Base-by-base conservation (phyloP, 257 asterid species). In the Solanum chmielewskii region DNA sequence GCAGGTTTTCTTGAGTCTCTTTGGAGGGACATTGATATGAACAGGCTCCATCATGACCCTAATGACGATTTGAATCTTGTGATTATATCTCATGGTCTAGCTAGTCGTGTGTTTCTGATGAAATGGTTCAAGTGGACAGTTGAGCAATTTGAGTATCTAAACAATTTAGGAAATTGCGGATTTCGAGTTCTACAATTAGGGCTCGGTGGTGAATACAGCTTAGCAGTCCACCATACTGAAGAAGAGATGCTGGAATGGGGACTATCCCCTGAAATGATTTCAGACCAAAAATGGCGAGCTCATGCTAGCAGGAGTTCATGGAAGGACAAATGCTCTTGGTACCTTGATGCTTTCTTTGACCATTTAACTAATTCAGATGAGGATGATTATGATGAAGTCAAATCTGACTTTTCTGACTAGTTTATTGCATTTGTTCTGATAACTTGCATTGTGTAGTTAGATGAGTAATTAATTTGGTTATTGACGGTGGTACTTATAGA, bases 21-120 rank as follows among this genome's bases (percentile, higher is more conserved):
- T 25, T 89, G 91, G 91, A 89, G 89, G 87, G 91, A 89, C 83
- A 89, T 89, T 23, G 91, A 89, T 49, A 89, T 83, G 91, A 89
- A 86, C 82, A 86, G 86, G 37, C 88, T 89, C 64, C 83, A 84
- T 23, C 86, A 60, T 41, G 83, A 62, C 2, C 89, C 86, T 29
- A 68, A 44, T 88, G 90, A 88, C 16, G 87, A 88, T 23, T 85
- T 88, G 62, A 88, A 88, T 84, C 90, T 89, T 47, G 76, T 89
- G 74, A 86, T 89, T 39, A 85, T 89, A 68, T 76, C 87, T 37
- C 91, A 89, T 74, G 91, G 89, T 64, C 62, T 89, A 68, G 87
- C 91, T 25, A 87, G 82, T 45, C 88, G 89, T 21, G 87, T 84
- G 74, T 89, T 89, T 87, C 88, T 89, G 33, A 89, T 89, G 91